Percentiles rank a stretch among this genome's conserved stretches.
Conservation (phyloP, 192 early-diverging fungal species). For the Podila horticola region DNA sequence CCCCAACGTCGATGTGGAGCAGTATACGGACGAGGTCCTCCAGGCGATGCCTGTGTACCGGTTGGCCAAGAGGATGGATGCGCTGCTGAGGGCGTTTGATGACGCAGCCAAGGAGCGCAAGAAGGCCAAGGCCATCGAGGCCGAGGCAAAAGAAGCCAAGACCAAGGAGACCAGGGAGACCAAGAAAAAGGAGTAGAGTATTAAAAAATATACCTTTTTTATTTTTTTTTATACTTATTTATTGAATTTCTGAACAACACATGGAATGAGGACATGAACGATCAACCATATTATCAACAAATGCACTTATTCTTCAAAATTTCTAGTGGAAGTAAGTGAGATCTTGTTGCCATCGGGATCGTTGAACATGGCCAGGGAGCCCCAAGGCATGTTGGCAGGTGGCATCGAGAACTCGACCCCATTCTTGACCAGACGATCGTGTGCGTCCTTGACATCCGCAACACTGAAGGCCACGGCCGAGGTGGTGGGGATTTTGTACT, state of each 20-base stretch:
- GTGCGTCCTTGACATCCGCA: slow-evolving; percentile 16
- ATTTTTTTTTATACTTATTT: too few relatives aligned
- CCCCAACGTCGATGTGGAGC: background rate
- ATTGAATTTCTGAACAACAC: too few relatives aligned
- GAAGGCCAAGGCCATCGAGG: background rate
- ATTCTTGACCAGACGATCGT: slow-evolving; percentile 37
- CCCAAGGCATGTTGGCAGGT: slow-evolving; percentile 32
- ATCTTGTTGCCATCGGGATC: slow-evolving; percentile 42
- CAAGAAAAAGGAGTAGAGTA: background rate
- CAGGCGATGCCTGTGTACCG: background rate
- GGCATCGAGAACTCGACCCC: slow-evolving; percentile 34
- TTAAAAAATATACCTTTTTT: background rate
- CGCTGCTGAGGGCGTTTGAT: background rate
- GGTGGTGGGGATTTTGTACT: background rate
- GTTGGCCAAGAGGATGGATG: background rate
- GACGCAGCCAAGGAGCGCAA: too few relatives aligned
- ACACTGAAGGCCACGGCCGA: slow-evolving; percentile 19
- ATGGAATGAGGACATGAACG: too few relatives aligned
- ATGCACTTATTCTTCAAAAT: background rate
- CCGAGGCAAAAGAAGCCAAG: background rate
- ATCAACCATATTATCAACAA: background rate
- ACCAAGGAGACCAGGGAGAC: background rate
- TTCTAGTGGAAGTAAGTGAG: background rate
- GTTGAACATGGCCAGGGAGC: slow-evolving; percentile 23
- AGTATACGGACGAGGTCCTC: background rate